These are phyloP conservation scores for Margaritispora aquatica DNA, from an alignment of 495 filamentous ascomycete genomes.

Conservation along the genomic window DNA sequence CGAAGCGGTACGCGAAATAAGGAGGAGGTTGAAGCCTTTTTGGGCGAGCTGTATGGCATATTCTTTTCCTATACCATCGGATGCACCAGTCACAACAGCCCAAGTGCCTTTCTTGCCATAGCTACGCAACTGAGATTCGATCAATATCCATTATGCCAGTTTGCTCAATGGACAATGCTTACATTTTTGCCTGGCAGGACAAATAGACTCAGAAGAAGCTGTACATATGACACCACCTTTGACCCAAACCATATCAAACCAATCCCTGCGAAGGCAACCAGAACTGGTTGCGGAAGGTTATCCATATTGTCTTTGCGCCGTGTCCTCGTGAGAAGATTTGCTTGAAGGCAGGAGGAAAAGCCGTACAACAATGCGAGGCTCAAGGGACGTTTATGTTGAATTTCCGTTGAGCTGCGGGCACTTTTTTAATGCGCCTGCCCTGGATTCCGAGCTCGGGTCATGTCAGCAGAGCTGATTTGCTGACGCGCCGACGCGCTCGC, in stretches of 20 bases:
- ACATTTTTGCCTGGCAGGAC: slow-evolving; percentile 59
- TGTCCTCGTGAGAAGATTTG: background rate
- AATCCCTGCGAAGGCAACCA: slow-evolving; percentile 29
- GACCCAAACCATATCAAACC: slow-evolving; percentile 53
- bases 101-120: slow-evolving; percentile 91
- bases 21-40: slow-evolving; percentile 86
- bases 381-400: background rate
- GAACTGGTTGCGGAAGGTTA: background rate
- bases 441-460: background rate
- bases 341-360: background rate
- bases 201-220: slow-evolving; percentile 68
- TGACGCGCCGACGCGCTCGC: background rate
- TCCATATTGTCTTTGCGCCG: background rate
- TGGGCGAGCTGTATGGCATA: slow-evolving; percentile 85
- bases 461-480: background rate
- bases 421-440: too few relatives aligned
- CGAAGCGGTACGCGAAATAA: slow-evolving; percentile 87
- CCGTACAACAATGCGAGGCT: background rate
- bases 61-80: slow-evolving; percentile 96
- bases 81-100: slow-evolving; percentile 93
- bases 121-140: slow-evolving; percentile 59
- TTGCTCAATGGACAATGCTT: too few relatives aligned
- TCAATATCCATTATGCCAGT: background rate
- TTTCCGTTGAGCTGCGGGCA: background rate
- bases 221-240: slow-evolving; percentile 53